phyloP scores from a whole-genome alignment of 1,139 yeast species.

The Nematodospora anomalae region DNA sequence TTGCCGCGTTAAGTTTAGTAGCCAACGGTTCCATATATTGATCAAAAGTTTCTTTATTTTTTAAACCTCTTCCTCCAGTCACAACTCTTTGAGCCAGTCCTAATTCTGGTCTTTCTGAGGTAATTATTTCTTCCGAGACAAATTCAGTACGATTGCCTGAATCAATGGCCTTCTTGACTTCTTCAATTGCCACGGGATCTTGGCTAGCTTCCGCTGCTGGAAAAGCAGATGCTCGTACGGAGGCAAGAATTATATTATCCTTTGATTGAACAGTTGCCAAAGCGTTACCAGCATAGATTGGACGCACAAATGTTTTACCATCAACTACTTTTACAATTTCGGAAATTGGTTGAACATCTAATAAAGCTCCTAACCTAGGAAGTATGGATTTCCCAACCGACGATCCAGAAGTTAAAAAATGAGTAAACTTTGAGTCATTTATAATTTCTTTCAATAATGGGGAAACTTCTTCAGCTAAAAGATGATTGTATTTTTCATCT shows the following conservation, averaged over 20 bases:
- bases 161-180: slow-evolving; percentile 35
- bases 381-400: slow-evolving; percentile 84
- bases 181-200: slow-evolving; percentile 53
- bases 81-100: slow-evolving; percentile 80
- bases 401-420: slow-evolving; percentile 78
- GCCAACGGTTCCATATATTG: slow-evolving; percentile 80
- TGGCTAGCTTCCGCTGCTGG: slow-evolving; percentile 49
- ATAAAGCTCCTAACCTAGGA: slow-evolving; percentile 82
- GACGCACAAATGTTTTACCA: slow-evolving; percentile 78
- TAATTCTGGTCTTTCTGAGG: slow-evolving; percentile 88
- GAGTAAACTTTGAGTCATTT: slow-evolving; percentile 50
- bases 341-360: slow-evolving; percentile 85
- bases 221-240: slow-evolving; percentile 86
- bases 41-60: slow-evolving; percentile 86
- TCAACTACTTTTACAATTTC: slow-evolving; percentile 72
- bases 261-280: slow-evolving; percentile 74
- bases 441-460: slow-evolving; percentile 55
- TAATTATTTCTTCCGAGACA: slow-evolving; percentile 69
- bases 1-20: slow-evolving; percentile 80
- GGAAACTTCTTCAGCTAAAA: slow-evolving; percentile 64
- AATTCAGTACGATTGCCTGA: slow-evolving; percentile 49
- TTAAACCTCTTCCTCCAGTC: slow-evolving; percentile 93
- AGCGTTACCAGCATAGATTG: slow-evolving; percentile 96
- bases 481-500: slow-evolving; percentile 51
- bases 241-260: slow-evolving; percentile 65